These are phyloP conservation scores for Mortierella sp. DNA, from an alignment of 371 early-diverging fungal species.

Conservation along the genomic window DNA sequence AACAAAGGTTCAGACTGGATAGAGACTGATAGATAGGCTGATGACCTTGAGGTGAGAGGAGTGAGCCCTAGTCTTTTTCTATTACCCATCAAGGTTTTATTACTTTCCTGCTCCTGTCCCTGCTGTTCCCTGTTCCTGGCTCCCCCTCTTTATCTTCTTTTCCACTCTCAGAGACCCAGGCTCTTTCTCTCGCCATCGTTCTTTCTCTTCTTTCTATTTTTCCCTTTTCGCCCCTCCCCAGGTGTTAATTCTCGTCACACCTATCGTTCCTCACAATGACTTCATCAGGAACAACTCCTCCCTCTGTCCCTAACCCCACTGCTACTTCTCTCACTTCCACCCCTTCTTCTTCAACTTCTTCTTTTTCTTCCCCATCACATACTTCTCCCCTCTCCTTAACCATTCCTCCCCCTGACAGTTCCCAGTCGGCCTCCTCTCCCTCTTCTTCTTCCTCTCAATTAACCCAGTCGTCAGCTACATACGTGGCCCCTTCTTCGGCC, in stretches of 20 bases:
- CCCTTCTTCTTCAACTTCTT: background rate
- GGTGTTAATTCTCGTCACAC: background rate
- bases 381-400: background rate
- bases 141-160: too few species aligned
- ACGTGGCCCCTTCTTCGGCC: background rate
- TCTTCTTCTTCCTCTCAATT: constrained; percentile 13
- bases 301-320: constrained; percentile 7
- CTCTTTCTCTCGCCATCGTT: background rate
- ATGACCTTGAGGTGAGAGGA: background rate
- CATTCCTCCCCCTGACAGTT: background rate
- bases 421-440: background rate
- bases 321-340: background rate
- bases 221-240: background rate
- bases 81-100: background rate
- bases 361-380: background rate
- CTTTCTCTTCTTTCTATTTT: constrained; percentile 8
- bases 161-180: background rate
- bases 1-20: too few species aligned
- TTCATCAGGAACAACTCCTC: constrained; percentile 17
- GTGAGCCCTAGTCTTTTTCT: background rate
- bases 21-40: background rate
- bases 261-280: constrained; percentile 14
- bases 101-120: background rate
- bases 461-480: constrained; percentile 2
- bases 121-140: background rate